These are phyloP conservation scores for Sedum album DNA, from an alignment of 164 flowering plant species.

Conservation along the genomic window DNA sequence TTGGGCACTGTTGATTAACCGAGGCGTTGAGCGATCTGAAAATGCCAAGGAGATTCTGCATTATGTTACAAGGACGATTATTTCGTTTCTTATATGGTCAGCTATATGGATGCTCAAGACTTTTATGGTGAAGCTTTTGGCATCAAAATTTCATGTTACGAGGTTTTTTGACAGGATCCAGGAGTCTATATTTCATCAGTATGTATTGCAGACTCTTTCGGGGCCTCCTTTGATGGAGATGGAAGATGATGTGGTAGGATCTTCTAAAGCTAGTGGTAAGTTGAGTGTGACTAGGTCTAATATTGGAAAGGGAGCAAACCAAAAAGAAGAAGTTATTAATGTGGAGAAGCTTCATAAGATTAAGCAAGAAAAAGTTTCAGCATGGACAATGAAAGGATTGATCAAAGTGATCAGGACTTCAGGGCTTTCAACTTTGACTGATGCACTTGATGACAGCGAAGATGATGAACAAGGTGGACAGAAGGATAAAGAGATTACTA, in stretches of 20 bases:
- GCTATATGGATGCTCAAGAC: conserved; percentile 65
- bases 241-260: conserved; percentile 22
- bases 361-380: conserved; percentile 62
- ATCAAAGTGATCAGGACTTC: conserved; percentile 37
- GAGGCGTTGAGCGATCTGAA: conserved; percentile 34
- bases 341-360: conserved; percentile 56
- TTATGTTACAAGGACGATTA: conserved; percentile 45
- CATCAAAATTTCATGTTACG: conserved; percentile 57
- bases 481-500: conserved; percentile 45
- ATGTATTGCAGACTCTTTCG: conserved; percentile 61
- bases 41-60: conserved; percentile 24
- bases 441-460: conserved; percentile 27
- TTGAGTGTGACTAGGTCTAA: conserved; percentile 35
- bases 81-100: conserved; percentile 46
- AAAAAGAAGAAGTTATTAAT: conserved; percentile 50
- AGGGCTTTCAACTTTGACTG: conserved; percentile 48
- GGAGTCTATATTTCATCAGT: conserved; percentile 70
- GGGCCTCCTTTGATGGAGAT: conserved; percentile 58
- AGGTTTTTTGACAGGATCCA: conserved; percentile 83
- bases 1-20: conserved; percentile 56
- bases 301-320: conserved; percentile 23
- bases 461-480: conserved; percentile 41
- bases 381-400: conserved; percentile 75
- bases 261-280: conserved; percentile 22
- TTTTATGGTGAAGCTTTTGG: conserved; percentile 49